These are phyloP conservation scores for Glebionis coronaria DNA, from an alignment of 129 eudicot species.

Conservation along the genomic window DNA sequence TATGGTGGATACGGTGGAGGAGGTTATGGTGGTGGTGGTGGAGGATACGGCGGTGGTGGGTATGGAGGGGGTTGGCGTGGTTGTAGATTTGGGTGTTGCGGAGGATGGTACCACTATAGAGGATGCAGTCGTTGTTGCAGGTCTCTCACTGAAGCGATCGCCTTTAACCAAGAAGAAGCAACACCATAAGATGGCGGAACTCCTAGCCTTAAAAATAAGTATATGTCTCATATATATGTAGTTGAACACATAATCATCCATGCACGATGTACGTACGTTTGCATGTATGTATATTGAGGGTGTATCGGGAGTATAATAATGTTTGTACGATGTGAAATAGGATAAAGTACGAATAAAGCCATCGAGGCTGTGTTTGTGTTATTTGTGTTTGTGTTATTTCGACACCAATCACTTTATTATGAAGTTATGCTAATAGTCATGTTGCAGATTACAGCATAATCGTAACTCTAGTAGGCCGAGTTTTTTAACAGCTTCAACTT, in stretches of 20 bases:
- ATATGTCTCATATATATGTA: background rate
- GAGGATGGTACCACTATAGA: conserved; percentile 24
- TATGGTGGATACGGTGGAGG: conserved; percentile 31
- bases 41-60: conserved; percentile 22
- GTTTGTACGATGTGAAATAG: conserved; percentile 19
- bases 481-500: too few species aligned
- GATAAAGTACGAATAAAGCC: conserved; percentile 10
- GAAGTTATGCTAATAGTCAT: background rate
- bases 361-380: background rate
- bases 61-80: conserved; percentile 28
- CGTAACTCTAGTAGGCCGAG: too few species aligned
- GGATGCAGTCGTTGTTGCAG: conserved; percentile 25
- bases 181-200: conserved; percentile 19
- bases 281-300: conserved; percentile 1
- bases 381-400: too few species aligned
- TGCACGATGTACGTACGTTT: conserved; percentile 11
- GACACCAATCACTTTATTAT: background rate
- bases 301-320: conserved; percentile 13
- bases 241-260: conserved; percentile 8
- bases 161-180: conserved; percentile 30
- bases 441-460: too few species aligned
- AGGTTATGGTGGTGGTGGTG: conserved; percentile 18
- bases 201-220: background rate
- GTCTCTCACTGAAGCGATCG: conserved; percentile 26
- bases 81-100: conserved; percentile 41